phyloP scores from a whole-genome alignment of 2,329 filamentous ascomycete genomes.

The Hymenoscyphus fraxineus region DNA sequence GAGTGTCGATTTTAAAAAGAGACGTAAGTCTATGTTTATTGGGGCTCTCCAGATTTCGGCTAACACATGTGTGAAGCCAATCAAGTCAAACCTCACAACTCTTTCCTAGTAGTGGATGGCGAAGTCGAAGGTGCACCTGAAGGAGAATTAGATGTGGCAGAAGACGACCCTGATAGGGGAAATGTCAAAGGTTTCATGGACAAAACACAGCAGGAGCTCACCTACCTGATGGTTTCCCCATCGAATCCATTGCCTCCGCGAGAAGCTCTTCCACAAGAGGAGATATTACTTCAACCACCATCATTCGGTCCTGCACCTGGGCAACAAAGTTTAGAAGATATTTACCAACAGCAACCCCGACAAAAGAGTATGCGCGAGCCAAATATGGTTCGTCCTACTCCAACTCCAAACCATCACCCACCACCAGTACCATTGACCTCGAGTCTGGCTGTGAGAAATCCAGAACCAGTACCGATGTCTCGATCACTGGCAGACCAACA shows the following conservation, averaged over 20 bases:
- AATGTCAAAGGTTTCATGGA: slow-evolving; percentile 60
- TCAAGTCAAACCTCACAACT: slow-evolving; percentile 31
- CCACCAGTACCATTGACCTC: slow-evolving; percentile 44
- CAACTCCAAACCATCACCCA: slow-evolving; percentile 57
- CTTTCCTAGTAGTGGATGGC: slow-evolving; percentile 30
- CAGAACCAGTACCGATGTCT: slow-evolving; percentile 42
- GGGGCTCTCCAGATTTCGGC: neutral
- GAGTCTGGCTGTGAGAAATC: slow-evolving; percentile 37
- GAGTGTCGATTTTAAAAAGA: slow-evolving; percentile 49
- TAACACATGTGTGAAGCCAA: slow-evolving; percentile 18
- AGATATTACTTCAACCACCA: slow-evolving; percentile 48
- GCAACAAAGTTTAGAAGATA: slow-evolving; percentile 37
- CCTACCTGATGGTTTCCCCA: slow-evolving; percentile 64
- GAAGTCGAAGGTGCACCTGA: slow-evolving; percentile 42
- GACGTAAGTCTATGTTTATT: slow-evolving; percentile 41
- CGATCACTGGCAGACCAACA: slow-evolving; percentile 49
- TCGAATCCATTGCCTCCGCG: slow-evolving; percentile 63
- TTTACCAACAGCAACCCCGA: slow-evolving; percentile 37
- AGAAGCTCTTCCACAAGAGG: slow-evolving; percentile 58
- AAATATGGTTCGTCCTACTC: slow-evolving; percentile 48
- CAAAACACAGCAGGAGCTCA: slow-evolving; percentile 62
- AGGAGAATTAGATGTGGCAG: slow-evolving; percentile 38
- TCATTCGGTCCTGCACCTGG: slow-evolving; percentile 43
- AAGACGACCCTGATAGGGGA: slow-evolving; percentile 41
- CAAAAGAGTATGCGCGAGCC: slow-evolving; percentile 57